Percentiles rank a stretch among this genome's conserved stretches.
Evolutionary conservation across 1,139 yeast species (phyloP).

Genomic region (Taiozyma onychis): DNA sequence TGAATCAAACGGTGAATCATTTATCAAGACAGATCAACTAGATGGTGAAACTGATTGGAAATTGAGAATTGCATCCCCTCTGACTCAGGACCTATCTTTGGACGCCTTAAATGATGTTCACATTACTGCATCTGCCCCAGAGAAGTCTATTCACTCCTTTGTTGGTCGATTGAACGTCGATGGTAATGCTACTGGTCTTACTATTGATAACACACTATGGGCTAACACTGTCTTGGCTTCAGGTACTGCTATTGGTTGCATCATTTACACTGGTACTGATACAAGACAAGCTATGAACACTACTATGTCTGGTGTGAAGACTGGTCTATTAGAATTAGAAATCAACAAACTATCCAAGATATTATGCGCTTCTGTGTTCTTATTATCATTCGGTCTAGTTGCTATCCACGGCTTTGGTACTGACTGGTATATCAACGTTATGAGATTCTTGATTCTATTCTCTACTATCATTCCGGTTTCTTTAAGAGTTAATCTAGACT

Average conservation of each 20-base stretch:
- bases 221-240: slow-evolving; percentile 96
- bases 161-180: slow-evolving; percentile 61
- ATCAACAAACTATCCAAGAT: slow-evolving; percentile 86
- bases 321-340: slow-evolving; percentile 85
- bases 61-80: slow-evolving; percentile 65
- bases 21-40: slow-evolving; percentile 92
- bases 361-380: slow-evolving; percentile 78
- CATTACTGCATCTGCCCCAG: slow-evolving; percentile 70
- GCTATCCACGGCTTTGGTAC: slow-evolving; percentile 71
- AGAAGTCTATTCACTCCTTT: slow-evolving; percentile 77
- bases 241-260: slow-evolving; percentile 83
- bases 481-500: slow-evolving; percentile 85
- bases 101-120: slow-evolving; percentile 43
- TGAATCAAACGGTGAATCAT: slow-evolving; percentile 80
- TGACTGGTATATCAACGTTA: slow-evolving; percentile 83
- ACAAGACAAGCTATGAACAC: slow-evolving; percentile 96
- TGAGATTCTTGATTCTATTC: slow-evolving; percentile 85
- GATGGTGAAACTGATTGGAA: slow-evolving; percentile 99
- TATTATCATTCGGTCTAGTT: slow-evolving; percentile 72
- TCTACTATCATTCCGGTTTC: slow-evolving; percentile 97
- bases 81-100: slow-evolving; percentile 57
- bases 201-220: slow-evolving; percentile 93
- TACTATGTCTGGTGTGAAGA: slow-evolving; percentile 81
- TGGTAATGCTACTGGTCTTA: slow-evolving; percentile 57
- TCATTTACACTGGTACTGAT: slow-evolving; percentile 85